Percentiles rank a stretch among this genome's conserved stretches.
Evolutionary conservation across 805 yeast species (phyloP).

Genomic region (Metschnikowia picachoensis): DNA sequence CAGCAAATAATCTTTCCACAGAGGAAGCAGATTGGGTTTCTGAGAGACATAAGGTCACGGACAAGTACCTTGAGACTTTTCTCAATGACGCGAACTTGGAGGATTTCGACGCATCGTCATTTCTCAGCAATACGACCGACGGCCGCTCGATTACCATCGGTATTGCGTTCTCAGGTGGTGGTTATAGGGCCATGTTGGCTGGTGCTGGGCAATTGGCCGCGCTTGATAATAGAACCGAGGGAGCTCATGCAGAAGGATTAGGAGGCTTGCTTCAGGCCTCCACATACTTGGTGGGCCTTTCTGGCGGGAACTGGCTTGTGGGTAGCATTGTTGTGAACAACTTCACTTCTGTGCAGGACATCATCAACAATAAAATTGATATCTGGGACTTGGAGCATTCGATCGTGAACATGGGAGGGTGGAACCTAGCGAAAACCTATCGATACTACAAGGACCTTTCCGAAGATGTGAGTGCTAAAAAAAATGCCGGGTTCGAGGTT

Average conservation of each 20-base stretch:
- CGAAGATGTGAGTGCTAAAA: slow-evolving; percentile 28
- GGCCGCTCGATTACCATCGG: slow-evolving; percentile 47
- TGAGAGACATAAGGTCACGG: slow-evolving; percentile 35
- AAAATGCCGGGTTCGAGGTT: slow-evolving; percentile 35
- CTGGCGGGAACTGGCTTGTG: slow-evolving; percentile 56
- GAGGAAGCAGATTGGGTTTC: slow-evolving; percentile 15
- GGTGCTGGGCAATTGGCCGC: slow-evolving; percentile 87
- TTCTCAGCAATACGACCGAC: slow-evolving; percentile 32
- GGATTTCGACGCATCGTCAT: slow-evolving; percentile 45
- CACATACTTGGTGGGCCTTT: slow-evolving; percentile 19
- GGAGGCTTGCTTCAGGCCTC: slow-evolving; percentile 21
- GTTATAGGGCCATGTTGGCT: slow-evolving; percentile 81
- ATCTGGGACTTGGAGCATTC: slow-evolving; percentile 36
- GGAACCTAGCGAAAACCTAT: slow-evolving; percentile 22
- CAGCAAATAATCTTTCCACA: slow-evolving; percentile 10
- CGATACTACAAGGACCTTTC: slow-evolving; percentile 26
- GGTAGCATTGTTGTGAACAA: slow-evolving; percentile 60
- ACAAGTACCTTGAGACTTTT: slow-evolving; percentile 43
- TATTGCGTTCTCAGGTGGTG: slow-evolving; percentile 75
- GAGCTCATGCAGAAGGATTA: slow-evolving; percentile 19
- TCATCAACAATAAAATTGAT: slow-evolving; percentile 21
- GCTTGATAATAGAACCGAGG: slow-evolving; percentile 62
- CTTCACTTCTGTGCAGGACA: slow-evolving; percentile 48
- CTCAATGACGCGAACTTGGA: slow-evolving; percentile 43
- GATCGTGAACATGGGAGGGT: slow-evolving; percentile 20